Evolutionary conservation across 768 basidiomycete genomes (phyloP).

Genomic region (Pleurotus tuoliensis): DNA sequence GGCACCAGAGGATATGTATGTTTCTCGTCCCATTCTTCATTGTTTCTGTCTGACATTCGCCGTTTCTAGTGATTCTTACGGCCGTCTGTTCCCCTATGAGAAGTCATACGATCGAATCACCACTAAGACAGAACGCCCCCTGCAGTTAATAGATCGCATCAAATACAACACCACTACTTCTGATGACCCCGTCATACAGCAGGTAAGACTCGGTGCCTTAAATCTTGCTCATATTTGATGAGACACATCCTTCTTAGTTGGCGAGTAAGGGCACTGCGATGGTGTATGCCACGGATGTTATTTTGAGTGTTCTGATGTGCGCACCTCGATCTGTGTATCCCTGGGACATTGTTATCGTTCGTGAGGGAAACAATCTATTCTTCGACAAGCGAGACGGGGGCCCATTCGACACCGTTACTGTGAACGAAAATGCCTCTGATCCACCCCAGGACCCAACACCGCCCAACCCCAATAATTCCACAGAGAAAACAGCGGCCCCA

Average conservation of each 20-base stretch:
- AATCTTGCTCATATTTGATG: neutral
- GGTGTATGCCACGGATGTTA: conserved; percentile 93
- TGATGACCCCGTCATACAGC: conserved; percentile 95
- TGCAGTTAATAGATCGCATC: conserved; percentile 91
- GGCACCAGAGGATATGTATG: conserved; percentile 86
- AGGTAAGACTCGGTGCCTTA: conserved; percentile 41
- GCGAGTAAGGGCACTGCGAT: conserved; percentile 77
- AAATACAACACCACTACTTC: conserved; percentile 98
- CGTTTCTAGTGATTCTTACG: conserved; percentile 68
- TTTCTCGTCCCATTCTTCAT: conserved; percentile 6
- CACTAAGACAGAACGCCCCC: conserved; percentile 86
- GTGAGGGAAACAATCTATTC: conserved; percentile 90
- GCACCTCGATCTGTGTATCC: conserved; percentile 94
- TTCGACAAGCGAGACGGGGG: conserved; percentile 98
- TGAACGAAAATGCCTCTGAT: conserved; percentile 97
- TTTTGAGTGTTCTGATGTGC: conserved; percentile 94
- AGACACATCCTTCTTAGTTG: conserved; percentile 43
- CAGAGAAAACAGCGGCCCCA: conserved; percentile 55
- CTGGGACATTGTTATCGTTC: conserved; percentile 96
- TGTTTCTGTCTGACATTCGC: conserved; percentile 7
- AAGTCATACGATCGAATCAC: conserved; percentile 94
- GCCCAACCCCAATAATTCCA: conserved; percentile 72
- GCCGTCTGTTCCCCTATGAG: conserved; percentile 89
- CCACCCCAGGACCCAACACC: conserved; percentile 83
- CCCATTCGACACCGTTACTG: conserved; percentile 94